Evolutionary conservation across 768 basidiomycete genomes (phyloP), one percentile per base, ranked within the genome.

Genomic region (Rhodosporidiobolus sp.): DNA sequence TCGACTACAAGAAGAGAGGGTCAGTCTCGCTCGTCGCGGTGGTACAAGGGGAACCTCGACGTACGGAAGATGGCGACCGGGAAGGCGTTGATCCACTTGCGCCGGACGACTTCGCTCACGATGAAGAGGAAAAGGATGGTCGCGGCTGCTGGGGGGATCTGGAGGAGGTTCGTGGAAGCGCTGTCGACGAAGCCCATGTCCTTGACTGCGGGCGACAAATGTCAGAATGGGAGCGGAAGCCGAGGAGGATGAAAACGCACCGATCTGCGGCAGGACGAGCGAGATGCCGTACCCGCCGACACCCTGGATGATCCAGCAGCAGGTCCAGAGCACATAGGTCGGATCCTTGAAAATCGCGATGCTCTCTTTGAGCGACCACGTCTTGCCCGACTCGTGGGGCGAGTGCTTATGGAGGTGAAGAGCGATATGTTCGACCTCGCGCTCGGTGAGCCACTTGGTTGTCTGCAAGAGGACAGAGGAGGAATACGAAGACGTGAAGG

Each of bases 371-470:
- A 45, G 43, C 48, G 69, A 63, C 32, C 69, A 73, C 53, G 56
- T 63, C 35, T 68, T 65, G 59, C 65, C 67, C 22, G 58, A 45
- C 28, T 52, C 43, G n/a, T 59, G 49, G 1, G 35, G 62, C 4
- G 62, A 43, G 43, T 32, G 24, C 50, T 55, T 65, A 54, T 55
- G 63, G 11, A 59, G 58, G 43, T 59, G 58, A 17, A 59, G 58
- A 2, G 38, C 7, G 22, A 59, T 8, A n/a, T 59, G 58, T 43
- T 59, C 58, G 26, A 59, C 43, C 17, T 59, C 58, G 58, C 58
- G 58, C 6, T 38, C 4, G 24, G 65, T 67, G 22, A 74, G 53
- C 52, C 69, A 74, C 46, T 59, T 59, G 32, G 56, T 65, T 0
- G 67, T 66, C 53, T 63, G 62, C 11, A 49, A 4, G 34, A 46